These are phyloP conservation scores for Fraxinus greggii DNA, from an alignment of 305 asterid genomes.

Conservation along the genomic window DNA sequence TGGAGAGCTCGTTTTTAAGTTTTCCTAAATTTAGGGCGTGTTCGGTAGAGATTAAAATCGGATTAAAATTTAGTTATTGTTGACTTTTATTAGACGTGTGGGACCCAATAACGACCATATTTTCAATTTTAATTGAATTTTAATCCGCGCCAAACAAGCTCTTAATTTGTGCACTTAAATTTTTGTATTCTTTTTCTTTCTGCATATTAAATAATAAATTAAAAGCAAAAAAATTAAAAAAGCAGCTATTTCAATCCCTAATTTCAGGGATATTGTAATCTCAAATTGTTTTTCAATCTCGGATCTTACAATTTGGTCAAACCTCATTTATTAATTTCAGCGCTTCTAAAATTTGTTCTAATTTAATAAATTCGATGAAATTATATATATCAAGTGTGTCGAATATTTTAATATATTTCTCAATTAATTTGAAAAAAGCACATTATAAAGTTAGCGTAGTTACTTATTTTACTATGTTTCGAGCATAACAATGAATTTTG, in stretches of 20 bases:
- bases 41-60: too few species aligned
- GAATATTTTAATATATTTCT: not conserved
- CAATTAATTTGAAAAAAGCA: not conserved
- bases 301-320: constrained; percentile 31
- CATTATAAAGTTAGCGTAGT: not conserved
- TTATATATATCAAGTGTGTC: not conserved
- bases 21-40: too few species aligned
- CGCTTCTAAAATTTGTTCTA: constrained; percentile 4
- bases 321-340: constrained; percentile 27
- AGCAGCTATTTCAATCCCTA: constrained; percentile 29
- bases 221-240: too few species aligned
- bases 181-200: not conserved
- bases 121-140: too few species aligned
- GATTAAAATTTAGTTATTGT: too few species aligned
- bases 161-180: not conserved
- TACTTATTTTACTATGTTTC: not conserved
- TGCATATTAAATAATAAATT: not conserved
- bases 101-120: too few species aligned
- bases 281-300: constrained; percentile 17
- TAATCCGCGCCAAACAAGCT: too few species aligned
- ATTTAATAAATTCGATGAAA: not conserved
- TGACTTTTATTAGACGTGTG: too few species aligned
- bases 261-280: constrained; percentile 25
- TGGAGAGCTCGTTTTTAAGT: not conserved
- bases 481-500: not conserved